phyloP scores from a whole-genome alignment of 2,329 filamentous ascomycete genomes.

The Cordyceps militaris region DNA sequence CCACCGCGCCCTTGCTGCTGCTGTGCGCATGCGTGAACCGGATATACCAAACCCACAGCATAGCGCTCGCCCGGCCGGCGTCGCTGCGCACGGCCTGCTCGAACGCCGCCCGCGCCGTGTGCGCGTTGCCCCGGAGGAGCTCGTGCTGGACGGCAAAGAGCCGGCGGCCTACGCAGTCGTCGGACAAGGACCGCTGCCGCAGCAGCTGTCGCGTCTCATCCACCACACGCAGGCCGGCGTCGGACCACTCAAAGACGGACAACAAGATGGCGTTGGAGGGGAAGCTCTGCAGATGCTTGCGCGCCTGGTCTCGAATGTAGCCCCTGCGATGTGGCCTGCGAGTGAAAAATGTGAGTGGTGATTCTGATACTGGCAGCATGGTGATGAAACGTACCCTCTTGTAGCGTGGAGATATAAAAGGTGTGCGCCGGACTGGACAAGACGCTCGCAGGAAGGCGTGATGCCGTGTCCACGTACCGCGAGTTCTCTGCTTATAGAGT shows the following conservation, averaged over 20 bases:
- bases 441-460: constrained; percentile 46
- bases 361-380: background rate
- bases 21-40: constrained; percentile 35
- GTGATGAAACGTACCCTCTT: constrained; percentile 38
- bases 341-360: constrained; percentile 21
- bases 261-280: constrained; percentile 73
- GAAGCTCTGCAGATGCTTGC: constrained; percentile 54
- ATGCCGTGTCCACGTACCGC: constrained; percentile 26
- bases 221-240: constrained; percentile 63
- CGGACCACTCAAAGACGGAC: constrained; percentile 64
- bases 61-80: constrained; percentile 31
- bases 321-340: constrained; percentile 58
- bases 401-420: constrained; percentile 61
- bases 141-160: constrained; percentile 48
- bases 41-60: constrained; percentile 45
- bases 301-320: constrained; percentile 55
- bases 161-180: constrained; percentile 35
- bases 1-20: constrained; percentile 27
- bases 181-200: constrained; percentile 40
- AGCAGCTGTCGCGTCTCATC: constrained; percentile 69
- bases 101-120: constrained; percentile 44
- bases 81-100: constrained; percentile 42
- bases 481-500: constrained; percentile 36
- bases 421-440: constrained; percentile 61
- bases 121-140: constrained; percentile 37